Percentiles rank a stretch among this genome's conserved stretches.
These are phyloP conservation scores for Fusarium sacchari DNA, from an alignment of 2,329 filamentous ascomycete species.

Conservation along the genomic window DNA sequence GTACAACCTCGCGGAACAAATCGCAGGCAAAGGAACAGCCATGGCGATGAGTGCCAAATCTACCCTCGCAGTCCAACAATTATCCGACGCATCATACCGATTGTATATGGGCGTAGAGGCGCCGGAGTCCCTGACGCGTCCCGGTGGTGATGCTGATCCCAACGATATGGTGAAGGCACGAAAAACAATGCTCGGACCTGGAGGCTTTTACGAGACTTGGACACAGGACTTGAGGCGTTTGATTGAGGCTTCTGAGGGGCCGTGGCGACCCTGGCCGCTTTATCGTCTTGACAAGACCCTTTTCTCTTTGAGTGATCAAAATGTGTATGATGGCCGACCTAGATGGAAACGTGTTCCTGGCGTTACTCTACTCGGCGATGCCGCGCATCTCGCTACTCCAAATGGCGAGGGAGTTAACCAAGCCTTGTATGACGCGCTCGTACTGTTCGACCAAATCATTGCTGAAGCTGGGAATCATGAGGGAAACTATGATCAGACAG, in stretches of 20 bases:
- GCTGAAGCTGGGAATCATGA: background rate
- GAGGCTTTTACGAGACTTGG: background rate
- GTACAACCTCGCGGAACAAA: background rate
- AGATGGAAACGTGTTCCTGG: background rate
- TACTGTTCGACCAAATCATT: background rate
- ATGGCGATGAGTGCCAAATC: conserved; percentile 1
- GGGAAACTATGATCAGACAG: background rate
- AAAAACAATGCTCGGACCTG: background rate
- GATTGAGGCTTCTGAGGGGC: background rate
- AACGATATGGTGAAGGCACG: background rate
- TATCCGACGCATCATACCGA: background rate
- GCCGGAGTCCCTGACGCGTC: background rate
- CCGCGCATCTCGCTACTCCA: background rate
- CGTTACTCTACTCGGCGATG: background rate
- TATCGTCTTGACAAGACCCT: background rate
- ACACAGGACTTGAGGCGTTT: background rate
- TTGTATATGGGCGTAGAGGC: background rate
- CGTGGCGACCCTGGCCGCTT: conserved; percentile 3
- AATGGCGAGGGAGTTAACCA: conserved; percentile 7
- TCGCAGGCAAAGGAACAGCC: conserved; percentile 1
- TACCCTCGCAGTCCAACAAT: background rate
- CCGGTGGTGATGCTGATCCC: background rate
- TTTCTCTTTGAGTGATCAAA: background rate
- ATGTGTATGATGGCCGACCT: fast-evolving
- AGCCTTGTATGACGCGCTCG: conserved; percentile 1